These are phyloP conservation scores for Pichia eremophila DNA, from an alignment of 805 yeast genomes.

Conservation along the genomic window DNA sequence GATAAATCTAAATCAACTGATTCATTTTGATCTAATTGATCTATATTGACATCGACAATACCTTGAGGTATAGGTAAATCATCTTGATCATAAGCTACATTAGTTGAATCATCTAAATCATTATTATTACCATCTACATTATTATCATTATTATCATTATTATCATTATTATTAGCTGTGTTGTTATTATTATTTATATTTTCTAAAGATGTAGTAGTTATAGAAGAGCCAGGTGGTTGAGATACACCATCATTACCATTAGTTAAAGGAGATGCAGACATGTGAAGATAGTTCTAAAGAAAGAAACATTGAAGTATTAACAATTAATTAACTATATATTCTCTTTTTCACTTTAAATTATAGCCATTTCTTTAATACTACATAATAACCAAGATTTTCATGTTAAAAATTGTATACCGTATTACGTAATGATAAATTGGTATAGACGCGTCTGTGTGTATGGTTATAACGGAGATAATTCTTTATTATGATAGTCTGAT, in stretches of 20 bases:
- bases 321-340: too few species aligned
- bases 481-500: too few species aligned
- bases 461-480: too few species aligned
- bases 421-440: too few species aligned
- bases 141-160: neutral
- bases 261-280: neutral
- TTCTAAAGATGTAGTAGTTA: neutral
- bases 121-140: neutral
- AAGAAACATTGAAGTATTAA: too few species aligned
- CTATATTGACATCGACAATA: constrained; percentile 27
- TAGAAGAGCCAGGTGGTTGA: neutral
- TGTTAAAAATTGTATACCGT: too few species aligned
- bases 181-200: too few species aligned
- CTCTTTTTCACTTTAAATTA: too few species aligned
- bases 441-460: too few species aligned
- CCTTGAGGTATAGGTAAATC: constrained; percentile 27
- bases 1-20: constrained; percentile 67
- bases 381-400: too few species aligned
- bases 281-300: neutral
- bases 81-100: constrained; percentile 23
- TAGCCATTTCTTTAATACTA: too few species aligned
- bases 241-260: neutral
- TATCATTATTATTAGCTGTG: neutral
- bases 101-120: constrained; percentile 11
- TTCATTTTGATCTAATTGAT: constrained; percentile 40